Conservation (phyloP, 2,329 filamentous ascomycete species). For the Blastomyces silverae region DNA sequence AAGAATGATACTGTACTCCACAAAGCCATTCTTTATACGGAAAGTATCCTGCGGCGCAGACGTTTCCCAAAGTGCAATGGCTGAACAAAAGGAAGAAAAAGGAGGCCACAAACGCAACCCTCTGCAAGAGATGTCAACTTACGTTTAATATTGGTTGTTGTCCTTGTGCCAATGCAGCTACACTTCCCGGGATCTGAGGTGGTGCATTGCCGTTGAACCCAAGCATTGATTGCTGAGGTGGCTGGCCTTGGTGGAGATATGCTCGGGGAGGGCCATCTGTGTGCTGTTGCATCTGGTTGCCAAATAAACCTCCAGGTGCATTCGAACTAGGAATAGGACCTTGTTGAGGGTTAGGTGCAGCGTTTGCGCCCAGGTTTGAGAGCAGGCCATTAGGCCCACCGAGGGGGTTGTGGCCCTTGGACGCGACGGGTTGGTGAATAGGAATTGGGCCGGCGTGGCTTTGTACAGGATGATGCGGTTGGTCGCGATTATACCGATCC, state of each 20-base stretch:
- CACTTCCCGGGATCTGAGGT: conserved; percentile 43
- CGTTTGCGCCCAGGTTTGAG: conserved; percentile 60
- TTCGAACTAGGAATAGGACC: conserved; percentile 53
- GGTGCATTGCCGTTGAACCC: conserved; percentile 41
- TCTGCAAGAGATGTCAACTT: conserved; percentile 29
- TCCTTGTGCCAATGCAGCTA: conserved; percentile 61
- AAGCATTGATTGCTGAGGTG: conserved; percentile 48
- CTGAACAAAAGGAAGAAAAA: conserved; percentile 6
- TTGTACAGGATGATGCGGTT: conserved; percentile 64
- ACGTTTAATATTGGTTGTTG: conserved; percentile 75
- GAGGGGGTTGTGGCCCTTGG: conserved; percentile 70
- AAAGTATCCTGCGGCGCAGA: not conserved
- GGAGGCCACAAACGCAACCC: conserved; percentile 5
- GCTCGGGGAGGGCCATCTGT: conserved; percentile 49
- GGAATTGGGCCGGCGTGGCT: conserved; percentile 82
- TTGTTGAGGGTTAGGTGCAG: conserved; percentile 48
- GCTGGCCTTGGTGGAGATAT: conserved; percentile 57
- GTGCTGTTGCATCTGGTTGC: conserved; percentile 59
- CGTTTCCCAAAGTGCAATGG: not conserved
- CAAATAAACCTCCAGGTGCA: conserved; percentile 60
- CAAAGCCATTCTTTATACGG: not conserved
- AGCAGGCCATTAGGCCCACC: conserved; percentile 89
- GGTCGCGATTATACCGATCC: conserved; percentile 59
- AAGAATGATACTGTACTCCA: not conserved
- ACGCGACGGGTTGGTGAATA: conserved; percentile 88